These are phyloP conservation scores for Spathaspora arborariae DNA, from an alignment of 805 yeast genomes.

Conservation along the genomic window DNA sequence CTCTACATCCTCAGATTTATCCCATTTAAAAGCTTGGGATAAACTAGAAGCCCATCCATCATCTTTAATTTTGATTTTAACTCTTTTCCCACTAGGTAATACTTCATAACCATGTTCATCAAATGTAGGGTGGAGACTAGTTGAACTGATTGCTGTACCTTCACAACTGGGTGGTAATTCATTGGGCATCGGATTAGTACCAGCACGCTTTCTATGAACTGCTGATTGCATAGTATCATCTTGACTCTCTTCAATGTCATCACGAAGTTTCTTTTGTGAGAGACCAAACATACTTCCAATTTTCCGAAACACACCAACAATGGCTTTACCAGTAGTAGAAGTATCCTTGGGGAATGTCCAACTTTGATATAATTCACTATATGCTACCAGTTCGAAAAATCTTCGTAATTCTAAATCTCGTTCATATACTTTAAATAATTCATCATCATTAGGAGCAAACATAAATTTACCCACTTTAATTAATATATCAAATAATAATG, in stretches of 20 bases:
- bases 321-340: constrained; percentile 14
- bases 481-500: constrained; percentile 64
- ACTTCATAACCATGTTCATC: constrained; percentile 45
- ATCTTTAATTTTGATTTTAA: constrained; percentile 33
- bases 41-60: constrained; percentile 16
- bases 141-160: constrained; percentile 21
- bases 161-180: constrained; percentile 51
- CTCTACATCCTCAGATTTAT: constrained; percentile 40
- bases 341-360: constrained; percentile 64
- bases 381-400: constrained; percentile 69
- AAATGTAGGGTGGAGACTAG: constrained; percentile 19
- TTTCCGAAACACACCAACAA: not conserved
- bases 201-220: constrained; percentile 44
- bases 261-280: not conserved
- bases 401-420: constrained; percentile 61
- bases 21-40: constrained; percentile 8
- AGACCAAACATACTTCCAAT: not conserved
- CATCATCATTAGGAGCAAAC: constrained; percentile 69
- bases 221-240: constrained; percentile 25
- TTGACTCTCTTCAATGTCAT: not conserved
- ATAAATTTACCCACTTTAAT: constrained; percentile 53
- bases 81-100: constrained; percentile 70
- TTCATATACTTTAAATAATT: constrained; percentile 74
- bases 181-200: constrained; percentile 40
- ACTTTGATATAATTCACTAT: constrained; percentile 68